Conservation (phyloP, 2,329 filamentous ascomycete species). For the Microsporum audouinii region DNA sequence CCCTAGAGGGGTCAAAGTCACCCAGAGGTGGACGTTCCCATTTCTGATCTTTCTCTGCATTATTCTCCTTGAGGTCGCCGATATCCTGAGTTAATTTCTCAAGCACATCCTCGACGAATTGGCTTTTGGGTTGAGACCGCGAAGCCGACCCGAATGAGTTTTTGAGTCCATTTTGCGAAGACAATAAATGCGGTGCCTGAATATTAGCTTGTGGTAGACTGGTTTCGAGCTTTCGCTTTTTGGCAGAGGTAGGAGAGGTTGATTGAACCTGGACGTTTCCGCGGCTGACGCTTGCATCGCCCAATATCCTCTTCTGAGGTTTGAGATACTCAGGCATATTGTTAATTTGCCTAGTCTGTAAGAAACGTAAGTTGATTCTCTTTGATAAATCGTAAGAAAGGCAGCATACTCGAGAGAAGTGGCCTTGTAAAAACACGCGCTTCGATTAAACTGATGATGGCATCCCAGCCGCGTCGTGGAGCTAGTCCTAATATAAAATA, state of each 20-base stretch:
- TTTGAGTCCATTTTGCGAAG: conserved; percentile 36
- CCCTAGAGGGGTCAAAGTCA: conserved; percentile 50
- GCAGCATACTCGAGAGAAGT: not conserved
- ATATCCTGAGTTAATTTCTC: conserved; percentile 96
- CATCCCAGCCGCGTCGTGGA: not conserved
- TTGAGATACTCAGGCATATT: conserved; percentile 12
- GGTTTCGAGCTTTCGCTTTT: conserved; percentile 72
- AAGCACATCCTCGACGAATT: conserved; percentile 85
- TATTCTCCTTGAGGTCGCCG: conserved; percentile 69
- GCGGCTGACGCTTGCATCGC: conserved; percentile 53
- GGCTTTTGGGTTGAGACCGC: conserved; percentile 62
- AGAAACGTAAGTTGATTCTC: conserved; percentile 20
- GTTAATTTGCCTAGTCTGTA: not conserved
- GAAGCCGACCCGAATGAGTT: conserved; percentile 28
- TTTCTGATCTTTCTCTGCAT: conserved; percentile 83
- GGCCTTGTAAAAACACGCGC: not conserved
- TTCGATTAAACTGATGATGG: conserved; percentile 5
- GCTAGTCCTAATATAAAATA: not conserved
- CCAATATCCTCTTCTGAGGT: conserved; percentile 62
- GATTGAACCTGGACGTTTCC: conserved; percentile 43
- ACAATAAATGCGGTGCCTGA: conserved; percentile 45
- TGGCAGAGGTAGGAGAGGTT: conserved; percentile 47
- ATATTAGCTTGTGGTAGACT: conserved; percentile 42
- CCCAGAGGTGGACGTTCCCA: conserved; percentile 62
- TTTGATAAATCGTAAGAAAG: conserved; percentile 21